Evolutionary conservation across 148 eudicot species (phyloP).

Genomic region (Heliamphora exappendiculata): DNA sequence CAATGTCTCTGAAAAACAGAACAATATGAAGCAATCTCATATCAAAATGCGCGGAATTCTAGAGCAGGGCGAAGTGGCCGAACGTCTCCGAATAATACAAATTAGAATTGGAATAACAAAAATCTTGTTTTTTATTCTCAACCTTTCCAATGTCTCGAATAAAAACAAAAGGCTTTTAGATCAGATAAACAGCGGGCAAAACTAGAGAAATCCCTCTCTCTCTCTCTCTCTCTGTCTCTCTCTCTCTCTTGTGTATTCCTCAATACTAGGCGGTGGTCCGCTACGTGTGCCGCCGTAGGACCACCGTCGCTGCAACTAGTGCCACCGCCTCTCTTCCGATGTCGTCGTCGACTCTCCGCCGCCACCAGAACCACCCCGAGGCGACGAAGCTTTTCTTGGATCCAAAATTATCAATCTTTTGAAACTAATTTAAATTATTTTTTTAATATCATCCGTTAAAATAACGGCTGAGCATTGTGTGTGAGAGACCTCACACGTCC

Average conservation of each 20-base stretch:
- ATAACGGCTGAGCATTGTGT: background rate
- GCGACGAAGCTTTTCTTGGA: background rate
- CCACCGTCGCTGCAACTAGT: background rate
- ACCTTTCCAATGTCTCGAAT: conserved; percentile 7
- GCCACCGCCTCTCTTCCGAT: background rate
- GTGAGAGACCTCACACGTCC: too few relatives aligned
- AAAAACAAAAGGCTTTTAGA: conserved; percentile 8
- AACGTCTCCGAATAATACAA: conserved; percentile 8
- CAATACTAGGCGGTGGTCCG: background rate
- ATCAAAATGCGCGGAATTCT: conserved; percentile 8
- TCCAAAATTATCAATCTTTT: background rate
- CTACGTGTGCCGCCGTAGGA: background rate
- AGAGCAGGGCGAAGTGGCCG: conserved; percentile 9
- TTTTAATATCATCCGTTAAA: conserved; percentile 8
- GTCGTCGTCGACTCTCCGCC: background rate
- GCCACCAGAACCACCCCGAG: background rate
- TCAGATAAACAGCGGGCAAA: conserved; percentile 6
- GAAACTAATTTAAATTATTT: background rate
- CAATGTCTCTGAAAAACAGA: conserved; percentile 8
- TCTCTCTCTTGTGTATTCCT: background rate
- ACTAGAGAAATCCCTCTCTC: conserved; percentile 5
- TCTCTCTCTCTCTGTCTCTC: background rate
- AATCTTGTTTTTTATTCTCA: background rate
- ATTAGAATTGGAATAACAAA: conserved; percentile 3
- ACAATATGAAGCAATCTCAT: conserved; percentile 3